Percentiles rank a stretch among this genome's conserved stretches.
phyloP scores from a whole-genome alignment of 805 yeast genomes.

The Spencermartinsiella europaea region DNA sequence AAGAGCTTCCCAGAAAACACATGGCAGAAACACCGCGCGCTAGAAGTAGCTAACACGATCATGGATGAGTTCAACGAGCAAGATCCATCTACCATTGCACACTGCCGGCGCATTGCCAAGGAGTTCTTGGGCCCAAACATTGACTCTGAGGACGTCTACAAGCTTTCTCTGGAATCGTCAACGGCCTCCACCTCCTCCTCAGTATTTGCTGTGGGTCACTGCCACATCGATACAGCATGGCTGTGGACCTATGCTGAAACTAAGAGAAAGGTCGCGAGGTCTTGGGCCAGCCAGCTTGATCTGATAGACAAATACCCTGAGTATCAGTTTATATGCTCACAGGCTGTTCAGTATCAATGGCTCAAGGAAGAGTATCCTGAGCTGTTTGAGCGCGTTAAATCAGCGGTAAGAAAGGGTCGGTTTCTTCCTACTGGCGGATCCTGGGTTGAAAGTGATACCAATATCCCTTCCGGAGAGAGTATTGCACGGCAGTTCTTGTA shows the following conservation, averaged over 20 bases:
- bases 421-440: slow-evolving; percentile 82
- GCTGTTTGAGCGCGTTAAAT: slow-evolving; percentile 52
- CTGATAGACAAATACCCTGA: slow-evolving; percentile 83
- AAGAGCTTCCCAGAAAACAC: slow-evolving; percentile 67
- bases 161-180: slow-evolving; percentile 28
- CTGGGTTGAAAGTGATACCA: slow-evolving; percentile 88
- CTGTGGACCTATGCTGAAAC: slow-evolving; percentile 97
- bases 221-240: slow-evolving; percentile 98
- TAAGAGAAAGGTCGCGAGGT: slow-evolving; percentile 80
- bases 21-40: slow-evolving; percentile 80
- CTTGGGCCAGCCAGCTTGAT: slow-evolving; percentile 88
- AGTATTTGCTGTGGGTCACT: slow-evolving; percentile 83
- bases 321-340: slow-evolving; percentile 87
- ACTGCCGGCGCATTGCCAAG: slow-evolving; percentile 62
- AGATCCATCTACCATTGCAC: slow-evolving; percentile 42
- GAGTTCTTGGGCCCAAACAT: slow-evolving; percentile 57
- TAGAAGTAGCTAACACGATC: slow-evolving; percentile 70
- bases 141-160: slow-evolving; percentile 60
- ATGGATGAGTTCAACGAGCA: slow-evolving; percentile 78
- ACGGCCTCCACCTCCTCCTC: slow-evolving; percentile 71
- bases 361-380: slow-evolving; percentile 78
- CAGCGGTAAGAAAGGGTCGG: slow-evolving; percentile 54
- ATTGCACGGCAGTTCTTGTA: slow-evolving; percentile 71
- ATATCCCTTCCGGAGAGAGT: slow-evolving; percentile 77
- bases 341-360: slow-evolving; percentile 94